Evolutionary conservation across 345 rosid species (phyloP).

Genomic region (Pistacia integerrima): DNA sequence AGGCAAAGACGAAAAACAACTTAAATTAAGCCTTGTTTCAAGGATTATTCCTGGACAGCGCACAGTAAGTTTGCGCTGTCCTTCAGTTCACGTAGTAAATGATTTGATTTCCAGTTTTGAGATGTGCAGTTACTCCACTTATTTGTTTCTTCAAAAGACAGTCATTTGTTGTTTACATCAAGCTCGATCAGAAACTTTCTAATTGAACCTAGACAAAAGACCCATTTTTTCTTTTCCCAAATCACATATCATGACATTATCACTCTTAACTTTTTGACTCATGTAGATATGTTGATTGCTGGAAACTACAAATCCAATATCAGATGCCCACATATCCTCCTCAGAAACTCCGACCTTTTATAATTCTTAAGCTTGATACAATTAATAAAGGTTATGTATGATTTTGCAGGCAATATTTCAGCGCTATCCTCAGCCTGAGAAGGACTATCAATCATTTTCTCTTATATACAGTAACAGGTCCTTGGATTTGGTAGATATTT

Average conservation of each 20-base stretch:
- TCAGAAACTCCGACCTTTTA: neutral
- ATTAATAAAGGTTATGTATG: neutral
- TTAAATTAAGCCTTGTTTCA: slow-evolving; percentile 61
- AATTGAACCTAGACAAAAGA: neutral
- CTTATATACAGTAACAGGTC: slow-evolving; percentile 73
- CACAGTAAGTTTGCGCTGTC: slow-evolving; percentile 54
- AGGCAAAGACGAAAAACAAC: slow-evolving; percentile 64
- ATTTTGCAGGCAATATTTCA: slow-evolving; percentile 69
- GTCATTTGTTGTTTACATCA: neutral
- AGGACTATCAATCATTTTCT: slow-evolving; percentile 81
- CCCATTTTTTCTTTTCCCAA: neutral
- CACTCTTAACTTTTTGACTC: neutral
- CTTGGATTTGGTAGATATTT: slow-evolving; percentile 61
- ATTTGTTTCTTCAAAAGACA: too few relatives aligned
- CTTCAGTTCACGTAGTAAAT: slow-evolving; percentile 3
- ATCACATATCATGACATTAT: neutral
- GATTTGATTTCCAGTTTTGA: too few relatives aligned
- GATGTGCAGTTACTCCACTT: neutral
- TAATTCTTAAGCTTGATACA: neutral
- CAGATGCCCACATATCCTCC: neutral
- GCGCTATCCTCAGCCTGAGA: slow-evolving; percentile 72
- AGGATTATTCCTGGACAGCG: slow-evolving; percentile 81
- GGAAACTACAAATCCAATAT: neutral
- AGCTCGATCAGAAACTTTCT: neutral
- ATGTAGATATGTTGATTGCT: neutral